These are phyloP conservation scores for Biscogniauxia marginata DNA, from an alignment of 2,329 filamentous ascomycete genomes.

Conservation along the genomic window DNA sequence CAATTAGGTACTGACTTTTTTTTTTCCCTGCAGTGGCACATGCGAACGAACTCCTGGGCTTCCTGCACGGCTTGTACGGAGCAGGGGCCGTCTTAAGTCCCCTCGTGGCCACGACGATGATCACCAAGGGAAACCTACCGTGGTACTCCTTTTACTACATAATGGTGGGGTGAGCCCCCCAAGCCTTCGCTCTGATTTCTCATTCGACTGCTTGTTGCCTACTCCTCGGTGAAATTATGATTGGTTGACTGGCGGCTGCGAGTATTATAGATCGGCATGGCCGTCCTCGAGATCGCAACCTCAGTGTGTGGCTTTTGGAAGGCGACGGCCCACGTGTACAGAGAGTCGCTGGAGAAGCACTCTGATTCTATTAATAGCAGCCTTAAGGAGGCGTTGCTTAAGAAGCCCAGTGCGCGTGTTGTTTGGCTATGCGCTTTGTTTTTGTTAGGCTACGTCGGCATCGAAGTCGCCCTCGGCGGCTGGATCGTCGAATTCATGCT, in stretches of 20 bases:
- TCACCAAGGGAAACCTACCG: constrained; percentile 56
- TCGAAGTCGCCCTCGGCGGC: constrained; percentile 73
- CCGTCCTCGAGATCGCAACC: constrained; percentile 52
- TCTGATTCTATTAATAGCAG: constrained; percentile 27
- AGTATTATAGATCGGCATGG: constrained; percentile 46
- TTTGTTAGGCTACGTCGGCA: constrained; percentile 72
- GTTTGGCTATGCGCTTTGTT: constrained; percentile 73
- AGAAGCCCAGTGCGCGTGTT: constrained; percentile 45
- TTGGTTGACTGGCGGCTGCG: too few relatives aligned
- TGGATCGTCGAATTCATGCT: constrained; percentile 89
- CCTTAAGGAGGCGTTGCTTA: constrained; percentile 41
- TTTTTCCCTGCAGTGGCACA: too few relatives aligned
- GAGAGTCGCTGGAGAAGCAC: constrained; percentile 35
- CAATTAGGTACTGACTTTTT: too few relatives aligned
- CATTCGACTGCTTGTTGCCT: not conserved
- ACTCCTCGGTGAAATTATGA: not conserved
- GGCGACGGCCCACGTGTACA: constrained; percentile 54
- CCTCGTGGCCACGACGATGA: constrained; percentile 67
- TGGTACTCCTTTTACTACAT: constrained; percentile 78
- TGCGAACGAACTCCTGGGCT: constrained; percentile 67
- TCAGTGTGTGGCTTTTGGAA: constrained; percentile 56
- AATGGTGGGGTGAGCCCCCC: constrained; percentile 52
- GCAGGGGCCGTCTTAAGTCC: constrained; percentile 68
- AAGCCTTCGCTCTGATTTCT: not conserved
- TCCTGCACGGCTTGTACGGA: constrained; percentile 69